Base-by-base conservation (phyloP, 805 yeast species). In the Starmerella geochares region DNA sequence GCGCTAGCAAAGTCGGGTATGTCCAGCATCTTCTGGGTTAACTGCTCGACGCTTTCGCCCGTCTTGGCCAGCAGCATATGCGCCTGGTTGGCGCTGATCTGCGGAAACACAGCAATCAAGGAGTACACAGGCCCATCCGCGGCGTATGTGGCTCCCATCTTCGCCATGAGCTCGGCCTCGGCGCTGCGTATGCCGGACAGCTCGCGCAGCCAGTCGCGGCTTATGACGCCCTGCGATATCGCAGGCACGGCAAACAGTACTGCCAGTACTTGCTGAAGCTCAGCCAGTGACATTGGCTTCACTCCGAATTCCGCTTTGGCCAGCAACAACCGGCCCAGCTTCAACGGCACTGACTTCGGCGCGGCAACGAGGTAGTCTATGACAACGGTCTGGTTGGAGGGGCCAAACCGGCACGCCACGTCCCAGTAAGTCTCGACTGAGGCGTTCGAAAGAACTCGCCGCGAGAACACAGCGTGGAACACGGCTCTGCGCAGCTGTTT, bases 11-110 rank as follows among this genome's bases (percentile, higher is more conserved):
- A 45, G 4, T 66, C 68, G 0, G 88, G 85, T 48, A 78, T 68
- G 56, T 85, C 95, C 16, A 87, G 67, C 14, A 86, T 60, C 37
- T 70, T 60, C 55, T 78, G 71, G 1, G 83, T 81, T 0, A 78
- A 77, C 29, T 60, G 50, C 53, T 83, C 90, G 1, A 80, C 76
- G 48, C 77, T 68, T 7, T 23, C 14, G 13, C 32, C 40, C 38
- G 73, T 66, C 38, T 72, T 68, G 21, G 65, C 60, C 13, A 86
- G 63, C 2, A 85, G 58, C 1, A 69, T 67, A n/a, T 65, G 66
- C 0, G 80, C 74, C 60, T 77, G 73, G 0, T 67, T 64, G 3
- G 63, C 59, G 0, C 75, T 66, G 31, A 86, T 62, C 35, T 74
- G 74, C 0, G 95, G 95, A 61, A 86, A 84, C 53, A 87, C 62